Conservation (phyloP, 1,284 basidiomycete species). For the Marasmius oreades region DNA sequence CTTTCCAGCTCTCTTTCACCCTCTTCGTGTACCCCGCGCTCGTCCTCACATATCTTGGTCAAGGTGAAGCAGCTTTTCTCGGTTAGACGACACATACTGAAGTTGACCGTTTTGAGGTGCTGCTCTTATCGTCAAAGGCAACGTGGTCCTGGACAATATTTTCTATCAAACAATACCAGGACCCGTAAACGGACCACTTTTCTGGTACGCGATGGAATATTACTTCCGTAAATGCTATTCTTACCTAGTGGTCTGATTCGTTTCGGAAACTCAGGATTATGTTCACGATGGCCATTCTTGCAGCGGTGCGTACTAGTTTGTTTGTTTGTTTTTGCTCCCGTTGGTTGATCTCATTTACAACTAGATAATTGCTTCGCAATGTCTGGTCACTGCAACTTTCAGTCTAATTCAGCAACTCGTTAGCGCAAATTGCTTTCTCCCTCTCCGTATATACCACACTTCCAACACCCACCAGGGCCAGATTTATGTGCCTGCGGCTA, state of each 20-base stretch:
- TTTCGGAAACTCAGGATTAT: slow-evolving; percentile 42
- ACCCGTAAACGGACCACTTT: slow-evolving; percentile 43
- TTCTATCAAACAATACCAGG: slow-evolving; percentile 69
- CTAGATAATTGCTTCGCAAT: slow-evolving; percentile 58
- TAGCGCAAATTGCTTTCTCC: slow-evolving; percentile 55
- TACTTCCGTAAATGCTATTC: neutral
- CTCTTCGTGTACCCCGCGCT: slow-evolving; percentile 57
- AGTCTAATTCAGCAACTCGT: slow-evolving; percentile 62
- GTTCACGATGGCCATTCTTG: slow-evolving; percentile 59
- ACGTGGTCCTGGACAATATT: slow-evolving; percentile 45
- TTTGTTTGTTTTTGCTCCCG: no score
- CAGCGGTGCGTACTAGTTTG: slow-evolving; percentile 39
- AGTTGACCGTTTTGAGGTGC: slow-evolving; percentile 37
- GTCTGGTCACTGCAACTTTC: slow-evolving; percentile 69
- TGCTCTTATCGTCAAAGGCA: slow-evolving; percentile 48
- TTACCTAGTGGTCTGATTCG: neutral
- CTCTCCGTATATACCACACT: slow-evolving; percentile 56
- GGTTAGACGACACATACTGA: neutral
- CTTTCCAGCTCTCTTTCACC: slow-evolving; percentile 45
- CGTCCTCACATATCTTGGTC: slow-evolving; percentile 64
- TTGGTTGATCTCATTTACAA: no score
- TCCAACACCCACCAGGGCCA: slow-evolving; percentile 60
- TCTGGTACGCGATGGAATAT: slow-evolving; percentile 39
- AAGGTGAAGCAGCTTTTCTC: slow-evolving; percentile 22
- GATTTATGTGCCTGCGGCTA: slow-evolving; percentile 59